Base-by-base conservation (phyloP, 352 stramenopile species). In the Phytopythium aichiense region DNA sequence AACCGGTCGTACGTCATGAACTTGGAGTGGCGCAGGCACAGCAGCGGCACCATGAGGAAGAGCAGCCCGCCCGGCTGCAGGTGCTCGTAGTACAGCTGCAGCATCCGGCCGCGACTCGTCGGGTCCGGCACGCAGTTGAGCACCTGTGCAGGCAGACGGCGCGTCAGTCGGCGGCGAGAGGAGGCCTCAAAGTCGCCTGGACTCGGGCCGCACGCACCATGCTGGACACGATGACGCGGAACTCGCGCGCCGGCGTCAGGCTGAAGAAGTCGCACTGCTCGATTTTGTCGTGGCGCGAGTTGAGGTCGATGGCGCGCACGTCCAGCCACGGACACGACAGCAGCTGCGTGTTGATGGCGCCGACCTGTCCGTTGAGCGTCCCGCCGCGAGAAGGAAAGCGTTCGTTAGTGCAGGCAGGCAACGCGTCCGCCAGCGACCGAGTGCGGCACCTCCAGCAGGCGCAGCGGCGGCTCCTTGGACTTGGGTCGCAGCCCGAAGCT, bases 311-410 rank as follows among this genome's bases (percentile, higher is more conserved):
- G 8, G 95, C 95, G 43, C 88, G 77, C n/a, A 98, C 92, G 40
- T 95, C 53, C 13, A 99, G 72, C 74, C 81, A 94, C 53, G 95
- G 91, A 60, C 92, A 96, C 66, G 96, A 91, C n/a, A 98, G 72
- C 31, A 99, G 79, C 72, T 98, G 90, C 48, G 91, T 98, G 71
- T 98, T 99, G 67, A 99, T 98, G 40, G 95, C 95, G 42, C 96
- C 96, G 49, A 99, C 78, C 79, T 97, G 76, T 30, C 1, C 25
- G 25, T 30, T 30, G 25, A 3, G n/a, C n/a, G n/a, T n/a, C n/a
- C n/a, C n/a, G n/a, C n/a, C n/a, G n/a, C n/a, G n/a, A n/a, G n/a
- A n/a, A n/a, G n/a, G n/a, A n/a, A 5, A 91, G n/a, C 66, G 35
- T 61, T 43, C 52, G 57, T 67, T 58, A 61, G 58, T 42, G 38